These are phyloP conservation scores for Tagetes erecta DNA, from an alignment of 129 eudicot species.

Conservation along the genomic window DNA sequence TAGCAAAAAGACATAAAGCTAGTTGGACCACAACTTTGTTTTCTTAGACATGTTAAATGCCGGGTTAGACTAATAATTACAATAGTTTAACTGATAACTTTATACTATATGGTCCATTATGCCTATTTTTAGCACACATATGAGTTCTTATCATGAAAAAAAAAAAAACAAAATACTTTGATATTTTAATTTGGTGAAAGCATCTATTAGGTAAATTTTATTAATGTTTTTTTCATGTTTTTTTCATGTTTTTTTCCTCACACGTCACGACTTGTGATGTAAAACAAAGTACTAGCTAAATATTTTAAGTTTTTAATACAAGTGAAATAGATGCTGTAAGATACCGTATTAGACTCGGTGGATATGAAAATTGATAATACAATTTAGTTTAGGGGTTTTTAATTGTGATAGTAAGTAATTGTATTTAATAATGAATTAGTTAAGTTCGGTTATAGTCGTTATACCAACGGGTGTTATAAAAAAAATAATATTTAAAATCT, in stretches of 20 bases:
- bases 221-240: too few relatives aligned
- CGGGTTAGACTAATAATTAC: slow-evolving; percentile 6
- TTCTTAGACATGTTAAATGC: neutral
- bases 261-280: neutral
- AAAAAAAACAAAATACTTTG: neutral
- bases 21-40: slow-evolving; percentile 3
- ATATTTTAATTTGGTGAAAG: neutral
- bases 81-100: neutral
- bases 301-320: neutral
- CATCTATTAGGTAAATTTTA: neutral
- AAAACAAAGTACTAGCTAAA: too few relatives aligned
- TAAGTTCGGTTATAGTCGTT: too few relatives aligned
- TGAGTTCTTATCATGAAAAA: neutral
- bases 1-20: neutral
- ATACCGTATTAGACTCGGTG: neutral
- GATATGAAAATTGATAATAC: neutral
- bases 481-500: too few relatives aligned
- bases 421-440: too few relatives aligned
- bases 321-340: neutral
- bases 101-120: neutral
- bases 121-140: neutral
- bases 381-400: too few relatives aligned
- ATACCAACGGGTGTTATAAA: too few relatives aligned
- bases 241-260: too few relatives aligned
- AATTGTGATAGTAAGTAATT: too few relatives aligned